Evolutionary conservation across 2,329 filamentous ascomycete species (phyloP).

Genomic region (Colletotrichum aenigma): DNA sequence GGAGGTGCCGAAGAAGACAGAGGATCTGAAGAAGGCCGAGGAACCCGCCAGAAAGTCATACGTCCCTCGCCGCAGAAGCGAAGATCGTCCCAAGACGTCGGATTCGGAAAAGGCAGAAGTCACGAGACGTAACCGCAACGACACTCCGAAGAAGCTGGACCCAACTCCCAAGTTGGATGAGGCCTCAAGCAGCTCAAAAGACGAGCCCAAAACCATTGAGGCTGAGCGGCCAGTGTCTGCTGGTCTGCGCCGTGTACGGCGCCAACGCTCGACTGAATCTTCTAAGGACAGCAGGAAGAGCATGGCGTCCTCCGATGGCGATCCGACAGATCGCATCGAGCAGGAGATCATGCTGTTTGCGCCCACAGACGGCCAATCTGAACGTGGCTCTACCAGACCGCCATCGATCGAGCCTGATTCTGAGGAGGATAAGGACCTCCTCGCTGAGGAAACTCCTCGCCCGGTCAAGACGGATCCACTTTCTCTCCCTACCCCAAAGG

Average conservation of each 20-base stretch:
- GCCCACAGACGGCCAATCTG: constrained; percentile 57
- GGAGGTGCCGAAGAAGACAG: not conserved
- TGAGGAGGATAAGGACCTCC: constrained; percentile 27
- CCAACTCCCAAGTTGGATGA: not conserved
- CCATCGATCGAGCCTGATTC: constrained; percentile 48
- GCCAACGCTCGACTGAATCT: constrained; percentile 50
- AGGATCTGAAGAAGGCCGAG: not conserved
- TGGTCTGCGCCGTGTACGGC: constrained; percentile 43
- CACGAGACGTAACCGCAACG: not conserved
- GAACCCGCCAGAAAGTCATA: not conserved
- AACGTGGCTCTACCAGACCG: constrained; percentile 57
- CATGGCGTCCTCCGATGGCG: constrained; percentile 49
- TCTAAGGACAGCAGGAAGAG: constrained; percentile 52
- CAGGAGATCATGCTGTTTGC: constrained; percentile 62
- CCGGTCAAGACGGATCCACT: constrained; percentile 47
- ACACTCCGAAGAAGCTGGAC: not conserved
- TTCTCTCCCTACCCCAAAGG: constrained; percentile 56
- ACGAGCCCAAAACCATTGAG: constrained; percentile 17
- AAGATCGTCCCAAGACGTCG: not conserved
- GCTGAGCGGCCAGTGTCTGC: constrained; percentile 33
- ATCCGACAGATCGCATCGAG: constrained; percentile 61
- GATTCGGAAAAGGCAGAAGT: not conserved
- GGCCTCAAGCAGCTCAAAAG: not conserved
- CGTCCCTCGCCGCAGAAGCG: not conserved
- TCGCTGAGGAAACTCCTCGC: constrained; percentile 52